Conservation (phyloP, 169 alveolate species). For the Eimeria falciformis region DNA sequence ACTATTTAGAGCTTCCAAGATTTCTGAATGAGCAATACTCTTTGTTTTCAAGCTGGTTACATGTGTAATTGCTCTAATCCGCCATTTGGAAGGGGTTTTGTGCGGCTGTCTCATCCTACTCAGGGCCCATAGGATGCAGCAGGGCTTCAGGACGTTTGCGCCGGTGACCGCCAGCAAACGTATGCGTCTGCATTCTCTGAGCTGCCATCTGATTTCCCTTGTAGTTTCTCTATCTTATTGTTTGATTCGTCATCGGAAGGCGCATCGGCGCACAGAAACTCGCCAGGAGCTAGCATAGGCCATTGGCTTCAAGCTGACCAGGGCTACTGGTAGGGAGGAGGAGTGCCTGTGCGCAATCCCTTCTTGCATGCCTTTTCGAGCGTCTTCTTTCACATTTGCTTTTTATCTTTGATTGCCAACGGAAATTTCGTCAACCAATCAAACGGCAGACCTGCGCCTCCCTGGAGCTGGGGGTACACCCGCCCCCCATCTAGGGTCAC, state of each 20-base stretch:
- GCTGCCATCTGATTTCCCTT: neutral
- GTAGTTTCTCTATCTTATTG: neutral
- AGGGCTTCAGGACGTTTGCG: neutral
- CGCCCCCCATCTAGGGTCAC: conserved; percentile 3
- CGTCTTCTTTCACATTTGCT: neutral
- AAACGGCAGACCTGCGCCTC: neutral
- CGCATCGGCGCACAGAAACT: neutral
- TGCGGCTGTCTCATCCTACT: neutral
- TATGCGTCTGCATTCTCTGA: neutral
- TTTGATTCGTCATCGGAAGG: neutral
- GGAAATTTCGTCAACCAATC: neutral
- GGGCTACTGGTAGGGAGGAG: neutral
- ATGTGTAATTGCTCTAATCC: neutral
- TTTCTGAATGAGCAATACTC: neutral
- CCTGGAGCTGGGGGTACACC: conserved; percentile 1
- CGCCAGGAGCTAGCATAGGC: neutral
- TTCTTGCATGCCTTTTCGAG: neutral
- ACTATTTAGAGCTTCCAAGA: neutral
- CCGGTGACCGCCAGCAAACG: neutral
- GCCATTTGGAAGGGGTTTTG: neutral
- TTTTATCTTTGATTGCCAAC: neutral
- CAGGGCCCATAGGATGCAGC: neutral
- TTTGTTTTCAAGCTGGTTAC: conserved; percentile 9
- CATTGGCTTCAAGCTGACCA: neutral
- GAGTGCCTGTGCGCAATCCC: neutral